phyloP scores from a whole-genome alignment of 768 basidiomycete genomes.

The Tricholoma sp. region DNA sequence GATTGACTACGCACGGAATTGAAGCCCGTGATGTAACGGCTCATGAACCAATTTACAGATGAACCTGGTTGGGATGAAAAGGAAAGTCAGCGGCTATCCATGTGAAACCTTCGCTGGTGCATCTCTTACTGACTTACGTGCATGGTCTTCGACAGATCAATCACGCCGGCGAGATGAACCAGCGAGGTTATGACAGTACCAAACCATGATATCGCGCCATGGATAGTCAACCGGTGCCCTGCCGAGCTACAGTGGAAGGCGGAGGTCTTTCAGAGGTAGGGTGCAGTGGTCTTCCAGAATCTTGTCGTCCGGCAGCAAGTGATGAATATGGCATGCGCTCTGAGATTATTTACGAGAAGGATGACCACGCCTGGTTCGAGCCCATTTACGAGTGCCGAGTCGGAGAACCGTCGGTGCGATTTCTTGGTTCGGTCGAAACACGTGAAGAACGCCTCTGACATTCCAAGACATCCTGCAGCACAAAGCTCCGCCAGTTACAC shows the following conservation, averaged over 20 bases:
- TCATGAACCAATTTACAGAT: slow-evolving; percentile 15
- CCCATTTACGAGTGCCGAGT: neutral
- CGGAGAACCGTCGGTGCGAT: slow-evolving; percentile 2
- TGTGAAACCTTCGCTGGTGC: no score
- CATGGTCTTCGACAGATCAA: neutral
- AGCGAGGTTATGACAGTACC: neutral
- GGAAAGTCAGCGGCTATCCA: neutral
- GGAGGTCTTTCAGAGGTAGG: slow-evolving; percentile 5
- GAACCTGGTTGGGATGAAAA: slow-evolving; percentile 12
- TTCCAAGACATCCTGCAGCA: slow-evolving; percentile 15
- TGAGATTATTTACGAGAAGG: neutral
- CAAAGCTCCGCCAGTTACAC: slow-evolving; percentile 6
- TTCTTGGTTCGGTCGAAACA: neutral
- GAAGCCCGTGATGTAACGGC: slow-evolving; percentile 11
- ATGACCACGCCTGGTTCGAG: neutral
- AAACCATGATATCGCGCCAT: slow-evolving; percentile 1
- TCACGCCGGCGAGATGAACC: neutral
- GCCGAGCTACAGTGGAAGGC: slow-evolving; percentile 15
- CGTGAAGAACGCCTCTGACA: slow-evolving; percentile 10
- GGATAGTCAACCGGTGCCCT: slow-evolving; percentile 14
- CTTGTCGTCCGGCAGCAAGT: no score
- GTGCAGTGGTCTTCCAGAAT: no score
- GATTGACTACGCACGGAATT: slow-evolving; percentile 11
- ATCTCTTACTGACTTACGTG: no score
- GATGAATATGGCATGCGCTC: no score